Conservation (phyloP, 331 rosid genomes). For the Acacia pycnantha region DNA sequence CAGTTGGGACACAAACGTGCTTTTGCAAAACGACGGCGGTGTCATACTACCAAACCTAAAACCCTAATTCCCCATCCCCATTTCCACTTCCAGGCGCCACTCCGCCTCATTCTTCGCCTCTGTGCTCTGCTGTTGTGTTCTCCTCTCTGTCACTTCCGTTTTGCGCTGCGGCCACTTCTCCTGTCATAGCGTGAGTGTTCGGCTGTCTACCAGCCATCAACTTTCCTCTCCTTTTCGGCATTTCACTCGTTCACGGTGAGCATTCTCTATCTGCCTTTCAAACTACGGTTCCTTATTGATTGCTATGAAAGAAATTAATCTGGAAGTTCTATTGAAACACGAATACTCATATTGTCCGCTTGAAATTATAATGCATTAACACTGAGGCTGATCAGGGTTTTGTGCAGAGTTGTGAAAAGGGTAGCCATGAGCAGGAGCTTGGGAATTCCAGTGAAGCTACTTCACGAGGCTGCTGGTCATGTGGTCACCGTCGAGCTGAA, state of each 20-base stretch:
- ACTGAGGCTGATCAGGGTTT: slow-evolving; percentile 41
- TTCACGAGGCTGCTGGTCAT: slow-evolving; percentile 99
- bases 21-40: too few relatives aligned
- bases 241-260: neutral
- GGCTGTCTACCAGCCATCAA: neutral
- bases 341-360: neutral
- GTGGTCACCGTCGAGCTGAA: slow-evolving; percentile 93
- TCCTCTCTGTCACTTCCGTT: neutral
- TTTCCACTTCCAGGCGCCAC: neutral
- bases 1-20: too few relatives aligned
- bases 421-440: slow-evolving; percentile 84
- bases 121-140: neutral
- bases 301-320: neutral
- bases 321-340: neutral
- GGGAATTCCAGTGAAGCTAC: slow-evolving; percentile 98
- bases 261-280: neutral
- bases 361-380: neutral
- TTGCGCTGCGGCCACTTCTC: neutral
- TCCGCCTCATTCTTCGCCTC: neutral
- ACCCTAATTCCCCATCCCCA: too few relatives aligned
- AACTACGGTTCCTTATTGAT: neutral
- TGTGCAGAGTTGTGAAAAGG: neutral
- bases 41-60: too few relatives aligned
- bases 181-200: neutral
- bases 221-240: neutral